Evolutionary conservation across 371 early-diverging fungal species (phyloP), one percentile per base, ranked within the genome.

Genomic region (Chytridium lagenaria): DNA sequence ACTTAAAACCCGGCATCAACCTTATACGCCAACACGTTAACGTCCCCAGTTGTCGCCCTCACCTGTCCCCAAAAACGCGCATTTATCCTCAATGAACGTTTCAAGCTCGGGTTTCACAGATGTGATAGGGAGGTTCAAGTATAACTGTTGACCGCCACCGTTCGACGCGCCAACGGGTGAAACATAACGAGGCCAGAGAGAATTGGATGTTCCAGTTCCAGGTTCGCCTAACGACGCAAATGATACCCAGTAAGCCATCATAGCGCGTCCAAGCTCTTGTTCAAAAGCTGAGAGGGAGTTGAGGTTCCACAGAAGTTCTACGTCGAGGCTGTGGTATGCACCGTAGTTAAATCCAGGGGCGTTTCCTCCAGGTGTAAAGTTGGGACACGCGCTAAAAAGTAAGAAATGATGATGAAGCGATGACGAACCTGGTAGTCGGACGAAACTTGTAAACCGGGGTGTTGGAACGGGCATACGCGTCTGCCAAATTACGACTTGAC

Each of bases 401-500:
- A 7, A 30, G 63, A 38, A 30, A 52, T 22, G 44, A n/a, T 44
- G 16, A 26, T 16, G 10, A 61, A 23, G 7, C 34, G 61, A 61
- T 10, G 36, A 12, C 61, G 3, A 23, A 68, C 68, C 52, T 22
- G 49, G 15, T 50, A 50, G 33, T 34, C 52, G 34, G 44, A 2
- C 68, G 50, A 30, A 50, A 68, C 36, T 68, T 68, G 52, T 68
- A 68, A 28, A 68, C 68, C 3, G 51, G 36, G 10, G 28, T 31
- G 3, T 44, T 28, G 34, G 3, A 7, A 2, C 52, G 7, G 5
- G 68, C 50, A 30, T 51, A 68, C 1, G 33, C 28, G 52, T 68
- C 68, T 28, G 68, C 68, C 2, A 51, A n/a, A 22, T 49, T 34
- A 1, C 68, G 36, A 68, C 68, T 51, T 68, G 68, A 34, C 68